Evolutionary conservation across 2,329 filamentous ascomycete species (phyloP).

Genomic region (Nectriaceae sp.): DNA sequence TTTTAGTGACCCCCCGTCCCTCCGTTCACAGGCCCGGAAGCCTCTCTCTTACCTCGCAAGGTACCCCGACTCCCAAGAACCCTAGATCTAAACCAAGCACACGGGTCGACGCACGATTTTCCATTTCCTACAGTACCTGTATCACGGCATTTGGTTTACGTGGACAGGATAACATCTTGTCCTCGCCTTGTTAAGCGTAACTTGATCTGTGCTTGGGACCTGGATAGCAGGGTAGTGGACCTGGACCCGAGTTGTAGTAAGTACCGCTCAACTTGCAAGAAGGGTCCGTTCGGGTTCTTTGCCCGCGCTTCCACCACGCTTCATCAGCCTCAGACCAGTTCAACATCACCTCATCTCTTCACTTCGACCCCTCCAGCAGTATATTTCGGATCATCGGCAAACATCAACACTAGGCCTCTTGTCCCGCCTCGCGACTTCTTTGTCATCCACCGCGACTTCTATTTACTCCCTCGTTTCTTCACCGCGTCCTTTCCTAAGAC

Average conservation of each 20-base stretch:
- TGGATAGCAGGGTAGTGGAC: too few species aligned
- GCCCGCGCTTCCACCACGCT: too few species aligned
- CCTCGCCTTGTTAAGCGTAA: neutral
- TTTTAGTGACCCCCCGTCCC: neutral
- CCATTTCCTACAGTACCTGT: too few species aligned
- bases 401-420: neutral
- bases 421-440: neutral
- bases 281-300: too few species aligned
- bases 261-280: too few species aligned
- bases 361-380: neutral
- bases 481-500: too few species aligned
- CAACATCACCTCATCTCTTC: neutral
- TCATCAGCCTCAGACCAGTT: neutral
- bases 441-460: neutral
- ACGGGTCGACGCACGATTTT: neutral
- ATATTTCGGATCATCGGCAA: neutral
- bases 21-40: neutral
- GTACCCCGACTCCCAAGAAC: neutral
- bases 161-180: too few species aligned
- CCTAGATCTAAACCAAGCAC: neutral
- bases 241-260: too few species aligned
- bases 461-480: neutral
- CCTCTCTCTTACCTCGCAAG: neutral
- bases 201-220: too few species aligned
- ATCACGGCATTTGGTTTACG: too few species aligned